These are phyloP conservation scores for Xylaria cubensis DNA, from an alignment of 495 filamentous ascomycete genomes.

Conservation along the genomic window DNA sequence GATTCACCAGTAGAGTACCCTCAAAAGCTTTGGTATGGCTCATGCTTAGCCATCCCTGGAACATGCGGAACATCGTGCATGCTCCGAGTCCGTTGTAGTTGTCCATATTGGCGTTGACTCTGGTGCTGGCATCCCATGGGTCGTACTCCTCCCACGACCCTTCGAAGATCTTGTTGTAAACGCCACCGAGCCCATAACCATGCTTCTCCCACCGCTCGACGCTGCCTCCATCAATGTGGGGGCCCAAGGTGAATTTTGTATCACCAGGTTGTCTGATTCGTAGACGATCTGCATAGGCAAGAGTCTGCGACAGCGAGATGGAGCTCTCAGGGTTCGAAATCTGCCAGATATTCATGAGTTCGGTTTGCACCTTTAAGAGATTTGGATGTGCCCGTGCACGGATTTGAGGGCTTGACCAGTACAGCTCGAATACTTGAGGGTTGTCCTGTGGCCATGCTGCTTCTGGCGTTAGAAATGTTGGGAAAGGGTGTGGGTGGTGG, in stretches of 20 bases:
- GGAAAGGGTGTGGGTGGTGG: not conserved
- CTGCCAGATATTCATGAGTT: slow-evolving; percentile 81
- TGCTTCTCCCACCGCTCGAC: slow-evolving; percentile 86
- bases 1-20: slow-evolving; percentile 85
- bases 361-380: slow-evolving; percentile 70
- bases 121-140: slow-evolving; percentile 75
- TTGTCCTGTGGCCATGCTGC: slow-evolving; percentile 56
- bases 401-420: slow-evolving; percentile 83
- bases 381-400: slow-evolving; percentile 76
- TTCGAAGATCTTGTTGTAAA: slow-evolving; percentile 75
- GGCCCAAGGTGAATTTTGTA: slow-evolving; percentile 79
- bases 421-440: slow-evolving; percentile 86
- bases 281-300: slow-evolving; percentile 81
- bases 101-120: slow-evolving; percentile 72
- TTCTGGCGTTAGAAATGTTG: slow-evolving; percentile 35
- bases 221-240: slow-evolving; percentile 84
- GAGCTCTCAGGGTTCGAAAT: slow-evolving; percentile 61
- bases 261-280: slow-evolving; percentile 81
- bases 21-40: slow-evolving; percentile 72
- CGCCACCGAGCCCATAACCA: slow-evolving; percentile 72
- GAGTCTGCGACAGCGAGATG: slow-evolving; percentile 66
- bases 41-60: slow-evolving; percentile 88
- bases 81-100: slow-evolving; percentile 83
- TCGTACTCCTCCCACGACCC: slow-evolving; percentile 85
- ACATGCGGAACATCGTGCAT: slow-evolving; percentile 86